Conservation (phyloP, 768 basidiomycete genomes). For the Tulasnella sp. region DNA sequence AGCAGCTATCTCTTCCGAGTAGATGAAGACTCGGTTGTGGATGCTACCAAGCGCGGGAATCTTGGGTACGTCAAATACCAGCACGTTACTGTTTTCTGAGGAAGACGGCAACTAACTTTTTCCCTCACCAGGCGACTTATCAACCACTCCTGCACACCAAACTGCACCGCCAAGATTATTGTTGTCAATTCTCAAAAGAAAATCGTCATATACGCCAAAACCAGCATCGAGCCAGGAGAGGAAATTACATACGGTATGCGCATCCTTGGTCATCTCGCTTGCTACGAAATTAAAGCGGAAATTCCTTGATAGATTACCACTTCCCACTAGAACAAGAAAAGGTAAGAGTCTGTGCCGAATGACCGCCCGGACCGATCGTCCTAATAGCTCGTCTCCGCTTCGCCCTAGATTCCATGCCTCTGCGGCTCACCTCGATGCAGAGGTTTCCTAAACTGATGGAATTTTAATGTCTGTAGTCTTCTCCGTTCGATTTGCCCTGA, state of each 20-base stretch:
- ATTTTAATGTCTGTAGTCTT: background rate
- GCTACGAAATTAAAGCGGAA: background rate
- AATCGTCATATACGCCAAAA: slow-evolving; percentile 99
- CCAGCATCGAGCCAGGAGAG: slow-evolving; percentile 91
- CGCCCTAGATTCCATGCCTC: slow-evolving; percentile 67
- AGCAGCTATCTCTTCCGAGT: slow-evolving; percentile 97
- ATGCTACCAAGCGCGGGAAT: slow-evolving; percentile 98
- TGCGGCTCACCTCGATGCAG: slow-evolving; percentile 89
- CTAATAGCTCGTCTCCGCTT: too few relatives aligned
- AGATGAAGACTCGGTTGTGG: slow-evolving; percentile 96
- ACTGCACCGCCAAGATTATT: slow-evolving; percentile 49
- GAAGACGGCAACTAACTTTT: too few relatives aligned
- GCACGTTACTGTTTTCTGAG: too few relatives aligned
- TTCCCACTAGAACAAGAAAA: slow-evolving; percentile 99
- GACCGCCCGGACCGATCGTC: too few relatives aligned
- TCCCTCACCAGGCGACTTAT: slow-evolving; percentile 71
- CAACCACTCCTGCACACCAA: slow-evolving; percentile 96
- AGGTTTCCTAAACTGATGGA: slow-evolving; percentile 84
- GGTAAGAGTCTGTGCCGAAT: too few relatives aligned
- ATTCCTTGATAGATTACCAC: slow-evolving; percentile 74
- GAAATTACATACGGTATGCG: slow-evolving; percentile 88
- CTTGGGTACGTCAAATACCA: slow-evolving; percentile 83
- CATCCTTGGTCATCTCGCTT: slow-evolving; percentile 33
- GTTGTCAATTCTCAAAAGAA: slow-evolving; percentile 77
- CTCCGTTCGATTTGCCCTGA: too few relatives aligned